Conservation (phyloP, 2,329 filamentous ascomycete species). For the Colletotrichum chrysophilum region DNA sequence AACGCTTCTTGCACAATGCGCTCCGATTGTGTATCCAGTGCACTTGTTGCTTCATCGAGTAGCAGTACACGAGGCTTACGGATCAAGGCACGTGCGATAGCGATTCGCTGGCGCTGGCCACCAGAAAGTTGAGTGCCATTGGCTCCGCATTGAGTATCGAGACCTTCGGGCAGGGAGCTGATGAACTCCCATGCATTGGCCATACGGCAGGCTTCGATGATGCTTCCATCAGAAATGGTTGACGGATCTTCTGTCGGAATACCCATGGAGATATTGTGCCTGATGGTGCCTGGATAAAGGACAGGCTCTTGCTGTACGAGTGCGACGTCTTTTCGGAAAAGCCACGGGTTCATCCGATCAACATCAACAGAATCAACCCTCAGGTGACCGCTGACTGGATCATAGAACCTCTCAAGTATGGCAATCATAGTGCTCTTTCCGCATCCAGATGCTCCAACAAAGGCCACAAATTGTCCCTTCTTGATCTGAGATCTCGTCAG, state of each 20-base stretch:
- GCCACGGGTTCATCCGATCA: slow-evolving; percentile 29
- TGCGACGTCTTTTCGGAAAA: slow-evolving; percentile 32
- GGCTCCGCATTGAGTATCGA: slow-evolving; percentile 68
- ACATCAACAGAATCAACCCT: slow-evolving; percentile 30
- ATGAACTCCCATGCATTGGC: slow-evolving; percentile 55
- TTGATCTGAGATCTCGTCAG: neutral
- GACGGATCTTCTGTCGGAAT: slow-evolving; percentile 16
- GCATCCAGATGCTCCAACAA: slow-evolving; percentile 61
- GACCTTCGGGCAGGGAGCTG: slow-evolving; percentile 46
- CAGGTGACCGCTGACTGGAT: slow-evolving; percentile 30
- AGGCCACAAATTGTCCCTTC: slow-evolving; percentile 51
- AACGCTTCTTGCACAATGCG: slow-evolving; percentile 68
- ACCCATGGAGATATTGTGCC: slow-evolving; percentile 55
- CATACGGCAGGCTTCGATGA: slow-evolving; percentile 50
- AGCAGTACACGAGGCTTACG: slow-evolving; percentile 70
- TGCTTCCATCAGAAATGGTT: slow-evolving; percentile 34
- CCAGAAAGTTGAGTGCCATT: slow-evolving; percentile 75
- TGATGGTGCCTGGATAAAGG: slow-evolving; percentile 45
- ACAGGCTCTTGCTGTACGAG: slow-evolving; percentile 40
- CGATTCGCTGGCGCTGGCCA: slow-evolving; percentile 74
- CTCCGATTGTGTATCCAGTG: slow-evolving; percentile 70
- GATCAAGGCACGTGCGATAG: slow-evolving; percentile 75
- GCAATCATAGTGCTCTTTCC: slow-evolving; percentile 67
- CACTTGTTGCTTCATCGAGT: slow-evolving; percentile 75
- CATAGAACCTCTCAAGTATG: slow-evolving; percentile 58